Evolutionary conservation across 768 basidiomycete genomes (phyloP).

Genomic region (Pleurotus ostreatus): DNA sequence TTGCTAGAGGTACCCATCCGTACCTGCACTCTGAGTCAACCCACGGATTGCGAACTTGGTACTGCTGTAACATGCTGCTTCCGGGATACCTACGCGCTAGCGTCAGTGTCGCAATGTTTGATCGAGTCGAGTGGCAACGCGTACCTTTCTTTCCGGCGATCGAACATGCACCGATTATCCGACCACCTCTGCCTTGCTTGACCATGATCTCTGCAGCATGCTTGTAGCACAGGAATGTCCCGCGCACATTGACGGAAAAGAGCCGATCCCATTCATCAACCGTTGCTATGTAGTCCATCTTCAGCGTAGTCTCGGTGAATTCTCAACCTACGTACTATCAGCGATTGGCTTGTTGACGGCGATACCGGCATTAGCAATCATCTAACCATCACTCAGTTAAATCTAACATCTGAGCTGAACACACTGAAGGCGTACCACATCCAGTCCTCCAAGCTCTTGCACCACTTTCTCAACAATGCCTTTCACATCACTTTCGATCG

Average conservation of each 20-base stretch:
- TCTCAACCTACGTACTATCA: not conserved
- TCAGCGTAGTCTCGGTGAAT: not conserved
- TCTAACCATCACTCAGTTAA: slow-evolving; percentile 11
- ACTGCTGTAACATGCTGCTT: not conserved
- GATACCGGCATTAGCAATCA: slow-evolving; percentile 28
- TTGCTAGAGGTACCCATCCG: not conserved
- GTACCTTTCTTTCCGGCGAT: slow-evolving; percentile 31
- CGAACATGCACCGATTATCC: slow-evolving; percentile 41
- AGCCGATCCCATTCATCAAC: slow-evolving; percentile 27
- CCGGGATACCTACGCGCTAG: not conserved
- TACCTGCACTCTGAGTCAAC: slow-evolving; percentile 21
- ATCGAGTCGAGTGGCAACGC: not conserved
- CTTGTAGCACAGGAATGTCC: slow-evolving; percentile 37
- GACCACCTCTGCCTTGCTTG: slow-evolving; percentile 32
- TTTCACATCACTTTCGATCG: slow-evolving; percentile 8
- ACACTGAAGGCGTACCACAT: slow-evolving; percentile 2
- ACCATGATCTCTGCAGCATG: slow-evolving; percentile 40
- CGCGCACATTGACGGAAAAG: slow-evolving; percentile 33
- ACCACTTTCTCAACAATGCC: slow-evolving; percentile 4
- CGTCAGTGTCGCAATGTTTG: too few species aligned
- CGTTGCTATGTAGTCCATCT: slow-evolving; percentile 17
- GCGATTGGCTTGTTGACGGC: not conserved
- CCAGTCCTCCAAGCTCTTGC: slow-evolving; percentile 5
- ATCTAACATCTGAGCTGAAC: not conserved
- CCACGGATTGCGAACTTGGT: not conserved